phyloP scores from a whole-genome alignment of 1,284 basidiomycete genomes.

The Leccinum solheimii region DNA sequence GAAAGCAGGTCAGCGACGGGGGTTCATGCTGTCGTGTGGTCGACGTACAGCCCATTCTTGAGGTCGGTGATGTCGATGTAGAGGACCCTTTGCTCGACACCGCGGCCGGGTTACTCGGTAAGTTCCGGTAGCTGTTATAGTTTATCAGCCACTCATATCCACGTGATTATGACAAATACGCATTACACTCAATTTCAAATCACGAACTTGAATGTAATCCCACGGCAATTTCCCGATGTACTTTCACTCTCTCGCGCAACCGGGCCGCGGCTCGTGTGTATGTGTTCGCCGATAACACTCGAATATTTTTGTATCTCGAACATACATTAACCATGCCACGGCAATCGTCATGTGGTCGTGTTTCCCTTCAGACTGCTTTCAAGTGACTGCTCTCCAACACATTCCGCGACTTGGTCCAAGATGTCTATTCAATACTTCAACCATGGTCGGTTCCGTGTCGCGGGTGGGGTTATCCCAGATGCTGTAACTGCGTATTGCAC shows the following conservation, averaged over 20 bases:
- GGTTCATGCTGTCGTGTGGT: slow-evolving; percentile 12
- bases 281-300: not conserved
- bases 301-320: slow-evolving; percentile 3
- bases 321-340: slow-evolving; percentile 13
- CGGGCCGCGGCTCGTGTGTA: slow-evolving; percentile 10
- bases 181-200: not conserved
- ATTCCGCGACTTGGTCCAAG: not conserved
- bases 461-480: slow-evolving; percentile 40
- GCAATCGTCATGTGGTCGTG: not conserved
- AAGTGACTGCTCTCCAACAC: not conserved
- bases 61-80: slow-evolving; percentile 48
- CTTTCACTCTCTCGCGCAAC: slow-evolving; percentile 1
- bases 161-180: not conserved
- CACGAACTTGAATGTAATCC: no score
- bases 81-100: slow-evolving; percentile 17
- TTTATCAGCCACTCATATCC: slow-evolving; percentile 36
- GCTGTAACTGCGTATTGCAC: slow-evolving; percentile 42
- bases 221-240: no score
- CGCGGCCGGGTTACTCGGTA: slow-evolving; percentile 14
- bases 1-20: slow-evolving; percentile 14
- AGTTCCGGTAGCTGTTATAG: slow-evolving; percentile 36
- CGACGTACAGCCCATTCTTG: slow-evolving; percentile 82
- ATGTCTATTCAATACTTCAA: slow-evolving; percentile 40
- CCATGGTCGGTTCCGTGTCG: slow-evolving; percentile 39
- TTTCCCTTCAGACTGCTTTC: not conserved